These are phyloP conservation scores for Naganishia kalamii DNA, from an alignment of 768 basidiomycete genomes.

Conservation along the genomic window DNA sequence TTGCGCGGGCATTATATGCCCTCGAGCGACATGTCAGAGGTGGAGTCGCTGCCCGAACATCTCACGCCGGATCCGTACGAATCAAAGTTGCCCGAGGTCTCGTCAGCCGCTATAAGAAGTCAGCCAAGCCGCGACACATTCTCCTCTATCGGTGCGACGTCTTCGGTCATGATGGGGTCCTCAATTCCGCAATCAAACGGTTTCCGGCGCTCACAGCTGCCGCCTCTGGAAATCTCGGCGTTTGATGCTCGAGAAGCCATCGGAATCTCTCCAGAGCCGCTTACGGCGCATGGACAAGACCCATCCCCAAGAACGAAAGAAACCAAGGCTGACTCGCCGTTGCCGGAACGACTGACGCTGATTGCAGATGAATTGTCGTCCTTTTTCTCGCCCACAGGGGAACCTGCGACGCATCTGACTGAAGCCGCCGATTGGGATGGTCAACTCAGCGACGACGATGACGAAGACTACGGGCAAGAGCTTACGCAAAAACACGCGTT, in stretches of 20 bases:
- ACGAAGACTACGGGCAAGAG: constrained; percentile 32
- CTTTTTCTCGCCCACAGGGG: constrained; percentile 24
- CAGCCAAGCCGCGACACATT: constrained; percentile 12
- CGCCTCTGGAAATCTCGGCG: constrained; percentile 5
- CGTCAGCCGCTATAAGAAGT: neutral
- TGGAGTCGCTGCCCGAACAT: constrained; percentile 8
- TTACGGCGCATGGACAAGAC: neutral
- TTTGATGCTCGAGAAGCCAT: constrained; percentile 9
- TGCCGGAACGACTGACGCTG: constrained; percentile 1
- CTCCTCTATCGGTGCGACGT: neutral
- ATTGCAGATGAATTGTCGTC: constrained; percentile 20
- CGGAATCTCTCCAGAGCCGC: neutral
- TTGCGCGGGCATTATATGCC: constrained; percentile 2
- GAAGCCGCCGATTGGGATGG: constrained; percentile 42
- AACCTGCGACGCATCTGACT: constrained; percentile 25
- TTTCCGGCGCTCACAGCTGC: constrained; percentile 6
- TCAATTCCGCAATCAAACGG: neutral
- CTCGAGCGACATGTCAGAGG: neutral
- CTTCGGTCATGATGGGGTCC: neutral
- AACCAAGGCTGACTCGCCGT: neutral
- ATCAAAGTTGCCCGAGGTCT: neutral
- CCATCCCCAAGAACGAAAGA: neutral
- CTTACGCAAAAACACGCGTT: constrained; percentile 5
- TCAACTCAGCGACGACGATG: constrained; percentile 37
- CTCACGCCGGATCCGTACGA: neutral